Evolutionary conservation across 768 basidiomycete genomes (phyloP), one percentile per base, ranked within the genome.

Genomic region (Lentinula aciculospora): DNA sequence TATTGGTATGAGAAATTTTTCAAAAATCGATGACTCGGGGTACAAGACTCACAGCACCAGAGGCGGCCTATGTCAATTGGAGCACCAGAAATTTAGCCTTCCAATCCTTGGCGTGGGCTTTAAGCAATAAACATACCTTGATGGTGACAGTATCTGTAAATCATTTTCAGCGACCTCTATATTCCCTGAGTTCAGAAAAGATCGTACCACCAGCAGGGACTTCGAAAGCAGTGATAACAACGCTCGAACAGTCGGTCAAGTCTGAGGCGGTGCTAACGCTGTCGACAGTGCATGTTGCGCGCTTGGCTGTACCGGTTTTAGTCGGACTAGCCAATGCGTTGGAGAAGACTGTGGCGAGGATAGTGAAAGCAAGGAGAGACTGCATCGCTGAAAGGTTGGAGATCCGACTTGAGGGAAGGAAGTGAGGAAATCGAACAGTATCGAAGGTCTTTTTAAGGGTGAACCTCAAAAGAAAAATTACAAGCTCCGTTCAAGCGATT

Each of bases 201-300:
- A 19, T 60, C 57, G 0, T 60, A 59, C 49, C 58, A 44, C 59
- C 59, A 36, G 62, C 42, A 15, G 62, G 58, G n/a, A 57, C 61
- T 5, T 53, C 62, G 53, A 64, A 66, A 3, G 60, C 65, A 3
- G 53, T 59, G 17, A 66, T 66, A 13, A 64, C 28, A 8, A 66
- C 63, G 19, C 44, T 48, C 13, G 63, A 60, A 29, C 65, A 66
- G n/a, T 4, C 53, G 3, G 65, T 61, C 2, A 66, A 37, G 31
- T 58, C 29, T n/a, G 63, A 32, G 40, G 63, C 61, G 42, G 57
- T 63, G 27, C 60, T 53, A 8, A 64, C 63, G n/a, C 61, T 63
- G 55, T 62, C 60, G 17, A 66, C 63, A 3, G 62, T 66, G 49
- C 65, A 66, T 19, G 63, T 66, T 15, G 65, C 60, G 2, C 64